phyloP scores from a whole-genome alignment of 495 filamentous ascomycete genomes.

The Penicillium manginii region DNA sequence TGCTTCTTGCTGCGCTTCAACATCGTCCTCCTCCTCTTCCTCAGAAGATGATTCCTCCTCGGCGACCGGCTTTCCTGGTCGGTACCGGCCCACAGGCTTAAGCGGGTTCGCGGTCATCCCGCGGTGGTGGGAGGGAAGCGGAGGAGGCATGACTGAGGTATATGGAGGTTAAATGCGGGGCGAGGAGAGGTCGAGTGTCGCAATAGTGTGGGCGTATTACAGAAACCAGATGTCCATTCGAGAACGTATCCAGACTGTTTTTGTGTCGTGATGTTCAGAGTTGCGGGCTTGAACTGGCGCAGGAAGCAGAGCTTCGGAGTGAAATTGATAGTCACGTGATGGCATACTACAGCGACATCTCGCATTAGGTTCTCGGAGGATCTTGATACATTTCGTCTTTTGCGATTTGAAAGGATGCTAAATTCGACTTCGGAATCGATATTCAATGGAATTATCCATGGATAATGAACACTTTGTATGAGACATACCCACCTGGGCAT shows the following conservation, averaged over 20 bases:
- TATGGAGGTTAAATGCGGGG: background rate
- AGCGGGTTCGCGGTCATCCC: slow-evolving; percentile 94
- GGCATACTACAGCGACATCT: too few relatives aligned
- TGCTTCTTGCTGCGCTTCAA: slow-evolving; percentile 48
- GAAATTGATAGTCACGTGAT: slow-evolving; percentile 25
- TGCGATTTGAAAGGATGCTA: too few relatives aligned
- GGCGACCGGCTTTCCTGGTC: slow-evolving; percentile 79
- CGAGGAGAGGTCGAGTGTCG: background rate
- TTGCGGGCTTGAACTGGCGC: background rate
- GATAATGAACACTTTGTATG: too few relatives aligned
- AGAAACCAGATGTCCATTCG: background rate
- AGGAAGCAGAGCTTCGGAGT: slow-evolving; percentile 16
- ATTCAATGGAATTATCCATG: too few relatives aligned
- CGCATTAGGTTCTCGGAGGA: too few relatives aligned
- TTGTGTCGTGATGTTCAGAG: background rate
- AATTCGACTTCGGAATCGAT: too few relatives aligned
- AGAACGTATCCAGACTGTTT: background rate
- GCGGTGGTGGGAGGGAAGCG: slow-evolving; percentile 57
- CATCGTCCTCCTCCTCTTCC: slow-evolving; percentile 61
- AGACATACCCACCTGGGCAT: too few relatives aligned
- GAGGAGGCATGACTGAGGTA: slow-evolving; percentile 63
- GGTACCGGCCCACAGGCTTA: slow-evolving; percentile 74
- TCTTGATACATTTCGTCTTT: too few relatives aligned
- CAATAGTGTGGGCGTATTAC: background rate
- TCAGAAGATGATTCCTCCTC: slow-evolving; percentile 67